A percentile compares a stretch with the other conserved stretches of the same genome.
These are phyloP conservation scores for Vitis amurensis DNA, from an alignment of 164 flowering plant species.

Conservation along the genomic window DNA sequence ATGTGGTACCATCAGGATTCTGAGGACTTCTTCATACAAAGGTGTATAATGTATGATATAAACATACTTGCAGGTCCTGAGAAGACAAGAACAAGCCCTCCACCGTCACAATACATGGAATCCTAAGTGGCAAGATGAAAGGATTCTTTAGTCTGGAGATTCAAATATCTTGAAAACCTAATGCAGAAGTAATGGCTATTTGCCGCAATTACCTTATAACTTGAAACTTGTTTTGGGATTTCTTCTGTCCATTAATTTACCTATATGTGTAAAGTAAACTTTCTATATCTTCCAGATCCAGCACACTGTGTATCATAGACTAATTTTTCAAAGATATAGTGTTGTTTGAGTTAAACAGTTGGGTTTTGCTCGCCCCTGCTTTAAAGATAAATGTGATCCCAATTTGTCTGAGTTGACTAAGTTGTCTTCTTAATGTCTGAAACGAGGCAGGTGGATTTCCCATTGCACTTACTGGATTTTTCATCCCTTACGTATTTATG, in stretches of 20 bases:
- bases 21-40: background rate
- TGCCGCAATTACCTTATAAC: conserved; percentile 6
- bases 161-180: background rate
- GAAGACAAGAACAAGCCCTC: conserved; percentile 83
- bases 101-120: conserved; percentile 82
- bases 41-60: background rate
- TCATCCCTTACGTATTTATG: no score
- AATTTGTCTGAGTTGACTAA: no score
- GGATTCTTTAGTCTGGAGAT: background rate
- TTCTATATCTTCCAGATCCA: conserved; percentile 7
- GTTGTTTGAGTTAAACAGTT: background rate
- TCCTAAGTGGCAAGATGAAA: conserved; percentile 23
- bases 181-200: conserved; percentile 11
- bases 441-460: no score
- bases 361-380: background rate
- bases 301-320: conserved; percentile 14
- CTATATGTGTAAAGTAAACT: conserved; percentile 13
- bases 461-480: no score
- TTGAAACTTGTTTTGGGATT: conserved; percentile 8
- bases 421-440: no score
- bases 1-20: background rate
- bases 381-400: background rate
- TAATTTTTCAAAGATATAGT: conserved; percentile 4
- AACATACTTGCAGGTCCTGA: conserved; percentile 57
- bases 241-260: background rate